These are phyloP conservation scores for Ophiostoma sp. DNA, from an alignment of 2,329 filamentous ascomycete genomes.

Conservation along the genomic window DNA sequence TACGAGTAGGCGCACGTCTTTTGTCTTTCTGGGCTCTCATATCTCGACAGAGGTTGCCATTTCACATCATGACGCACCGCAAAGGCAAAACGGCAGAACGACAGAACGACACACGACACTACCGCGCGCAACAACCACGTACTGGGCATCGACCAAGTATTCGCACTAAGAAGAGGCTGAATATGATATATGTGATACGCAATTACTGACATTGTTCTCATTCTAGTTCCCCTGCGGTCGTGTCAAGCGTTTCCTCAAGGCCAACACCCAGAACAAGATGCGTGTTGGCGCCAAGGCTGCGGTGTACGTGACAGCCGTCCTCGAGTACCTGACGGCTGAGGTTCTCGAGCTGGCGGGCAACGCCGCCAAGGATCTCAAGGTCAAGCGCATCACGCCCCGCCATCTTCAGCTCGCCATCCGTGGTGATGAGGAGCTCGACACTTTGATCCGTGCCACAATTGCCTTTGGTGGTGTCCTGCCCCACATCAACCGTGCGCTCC, in stretches of 20 bases:
- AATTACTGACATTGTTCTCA: slow-evolving; percentile 19
- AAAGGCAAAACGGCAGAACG: too few species aligned
- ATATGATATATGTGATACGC: background rate
- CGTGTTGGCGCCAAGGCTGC: slow-evolving; percentile 98
- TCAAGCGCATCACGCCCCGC: slow-evolving; percentile 98
- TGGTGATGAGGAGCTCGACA: slow-evolving; percentile 97
- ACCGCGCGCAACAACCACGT: background rate
- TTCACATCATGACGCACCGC: background rate
- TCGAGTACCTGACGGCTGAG: slow-evolving; percentile 97
- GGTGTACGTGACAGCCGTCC: slow-evolving; percentile 95
- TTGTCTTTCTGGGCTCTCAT: background rate
- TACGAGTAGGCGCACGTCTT: background rate
- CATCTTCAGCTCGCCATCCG: slow-evolving; percentile 97
- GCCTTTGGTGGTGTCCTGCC: slow-evolving; percentile 97
- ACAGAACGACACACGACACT: background rate
- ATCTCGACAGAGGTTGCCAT: too few species aligned
- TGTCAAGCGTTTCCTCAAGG: slow-evolving; percentile 99
- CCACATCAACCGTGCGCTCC: slow-evolving; percentile 95
- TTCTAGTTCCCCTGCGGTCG: slow-evolving; percentile 94
- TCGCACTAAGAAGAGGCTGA: background rate
- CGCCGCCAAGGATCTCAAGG: slow-evolving; percentile 98
- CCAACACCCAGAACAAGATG: slow-evolving; percentile 99
- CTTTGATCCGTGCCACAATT: slow-evolving; percentile 94
- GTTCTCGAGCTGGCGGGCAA: slow-evolving; percentile 98
- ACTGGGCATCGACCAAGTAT: background rate